These are phyloP conservation scores for Ophiocordyceps camponoti-floridani DNA, from an alignment of 2,329 filamentous ascomycete species.

Conservation along the genomic window DNA sequence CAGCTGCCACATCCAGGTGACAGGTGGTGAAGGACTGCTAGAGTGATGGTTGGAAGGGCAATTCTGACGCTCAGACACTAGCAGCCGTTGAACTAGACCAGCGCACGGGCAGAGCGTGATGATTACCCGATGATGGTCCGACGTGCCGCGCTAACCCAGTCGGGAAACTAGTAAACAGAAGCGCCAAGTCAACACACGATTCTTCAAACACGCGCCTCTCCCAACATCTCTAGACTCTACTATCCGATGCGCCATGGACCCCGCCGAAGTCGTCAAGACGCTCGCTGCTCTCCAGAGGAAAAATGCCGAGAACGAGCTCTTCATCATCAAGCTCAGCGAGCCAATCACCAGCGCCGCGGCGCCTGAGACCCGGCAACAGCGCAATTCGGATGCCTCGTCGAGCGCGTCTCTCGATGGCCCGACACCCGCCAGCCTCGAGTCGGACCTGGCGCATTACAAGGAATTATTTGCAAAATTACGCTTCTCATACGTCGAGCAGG, in stretches of 20 bases:
- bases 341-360: constrained; percentile 40
- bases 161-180: neutral
- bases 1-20: neutral
- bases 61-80: no score
- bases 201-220: neutral
- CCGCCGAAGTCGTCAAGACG: constrained; percentile 18
- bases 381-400: constrained; percentile 57
- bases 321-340: constrained; percentile 61
- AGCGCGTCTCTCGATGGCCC: constrained; percentile 33
- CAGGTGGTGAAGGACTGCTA: neutral
- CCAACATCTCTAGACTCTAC: neutral
- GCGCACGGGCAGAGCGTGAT: no score
- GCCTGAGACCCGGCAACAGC: constrained; percentile 20
- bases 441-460: constrained; percentile 78
- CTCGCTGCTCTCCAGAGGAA: constrained; percentile 32
- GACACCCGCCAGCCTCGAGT: constrained; percentile 60
- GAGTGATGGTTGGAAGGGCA: no score
- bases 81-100: no score
- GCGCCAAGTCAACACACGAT: neutral
- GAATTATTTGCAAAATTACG: constrained; percentile 91
- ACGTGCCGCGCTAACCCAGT: neutral
- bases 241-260: constrained; percentile 9
- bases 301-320: constrained; percentile 33
- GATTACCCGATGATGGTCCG: no score
- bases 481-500: constrained; percentile 95